Evolutionary conservation across 495 filamentous ascomycete species (phyloP), one percentile per base, ranked within the genome.

Genomic region (Xylaria castorea): DNA sequence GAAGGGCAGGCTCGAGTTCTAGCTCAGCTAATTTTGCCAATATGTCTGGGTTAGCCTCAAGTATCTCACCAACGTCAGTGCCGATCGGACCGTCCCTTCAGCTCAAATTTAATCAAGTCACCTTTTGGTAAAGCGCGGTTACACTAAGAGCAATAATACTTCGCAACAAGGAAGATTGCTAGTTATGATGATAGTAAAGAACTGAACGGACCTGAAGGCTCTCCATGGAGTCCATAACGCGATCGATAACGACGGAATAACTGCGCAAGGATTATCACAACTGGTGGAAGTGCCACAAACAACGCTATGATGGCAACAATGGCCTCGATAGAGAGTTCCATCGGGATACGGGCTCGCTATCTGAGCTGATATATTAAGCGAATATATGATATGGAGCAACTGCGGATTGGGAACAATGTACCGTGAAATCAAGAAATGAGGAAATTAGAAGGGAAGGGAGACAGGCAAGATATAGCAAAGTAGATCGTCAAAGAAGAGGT

Each of bases 291-390:
- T 50, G 63, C 63, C 0, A 66, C 42, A 18, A 66, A 38, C 3
- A 66, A 44, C 40, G 42, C 42, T 32, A 66, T 32, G 11, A 66
- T 34, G 25, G 42, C 63, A 66, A 66, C 36, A 7, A 66, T 50
- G 16, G 63, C 63, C 12, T 66, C 63, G n/a, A 50, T 34, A 30
- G 63, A 66, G 14, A 66, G 12, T 38, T 27, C 36, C 61, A 63
- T 63, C 1, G 18, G 11, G n/a, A 40, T 9, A 27, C 22, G 16
- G 25, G 30, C 25, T 27, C 6, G 22, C 12, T 58, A 20, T 58
- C 32, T 22, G 18, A 32, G 27, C 3, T 27, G 18, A 3, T 51
- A 6, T 12, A 51, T 0, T 11, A 20, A 25, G 22, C 11, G n/a
- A 51, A n/a, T 3, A 25, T 51, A 51, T 51, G 9, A 25, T 51